Conservation (phyloP, 2,329 filamentous ascomycete genomes). For the Penicillium occitanis region DNA sequence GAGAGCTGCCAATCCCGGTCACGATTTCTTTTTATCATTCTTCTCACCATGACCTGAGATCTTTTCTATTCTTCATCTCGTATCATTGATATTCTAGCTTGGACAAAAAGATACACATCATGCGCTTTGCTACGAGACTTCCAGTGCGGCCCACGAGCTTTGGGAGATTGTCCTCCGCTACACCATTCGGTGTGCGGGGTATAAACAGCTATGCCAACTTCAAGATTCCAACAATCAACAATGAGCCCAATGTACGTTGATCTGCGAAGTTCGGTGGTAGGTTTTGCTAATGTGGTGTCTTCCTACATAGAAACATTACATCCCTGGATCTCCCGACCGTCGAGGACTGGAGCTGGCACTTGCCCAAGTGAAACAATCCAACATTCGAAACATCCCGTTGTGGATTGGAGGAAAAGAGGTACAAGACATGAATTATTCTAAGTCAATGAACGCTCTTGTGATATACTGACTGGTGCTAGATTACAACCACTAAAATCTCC, state of each 20-base stretch:
- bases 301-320: slow-evolving; percentile 73
- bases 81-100: neutral
- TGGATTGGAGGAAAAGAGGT: slow-evolving; percentile 81
- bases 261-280: no score
- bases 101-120: neutral
- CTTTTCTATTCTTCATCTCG: neutral
- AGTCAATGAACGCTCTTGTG: no score
- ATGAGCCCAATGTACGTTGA: slow-evolving; percentile 87
- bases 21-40: neutral
- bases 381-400: slow-evolving; percentile 75
- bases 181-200: slow-evolving; percentile 25
- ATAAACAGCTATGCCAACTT: slow-evolving; percentile 72
- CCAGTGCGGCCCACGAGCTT: slow-evolving; percentile 1
- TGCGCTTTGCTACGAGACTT: slow-evolving; percentile 7
- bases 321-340: slow-evolving; percentile 77
- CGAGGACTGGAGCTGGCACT: slow-evolving; percentile 73
- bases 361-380: slow-evolving; percentile 64
- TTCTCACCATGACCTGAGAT: neutral
- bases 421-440: no score
- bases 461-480: slow-evolving; percentile 23
- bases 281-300: neutral
- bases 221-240: slow-evolving; percentile 80
- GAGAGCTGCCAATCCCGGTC: neutral
- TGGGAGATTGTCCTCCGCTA: slow-evolving; percentile 1
- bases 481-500: slow-evolving; percentile 34